These are phyloP conservation scores for Collybiopsis luxurians DNA, from an alignment of 768 basidiomycete genomes.

Conservation along the genomic window DNA sequence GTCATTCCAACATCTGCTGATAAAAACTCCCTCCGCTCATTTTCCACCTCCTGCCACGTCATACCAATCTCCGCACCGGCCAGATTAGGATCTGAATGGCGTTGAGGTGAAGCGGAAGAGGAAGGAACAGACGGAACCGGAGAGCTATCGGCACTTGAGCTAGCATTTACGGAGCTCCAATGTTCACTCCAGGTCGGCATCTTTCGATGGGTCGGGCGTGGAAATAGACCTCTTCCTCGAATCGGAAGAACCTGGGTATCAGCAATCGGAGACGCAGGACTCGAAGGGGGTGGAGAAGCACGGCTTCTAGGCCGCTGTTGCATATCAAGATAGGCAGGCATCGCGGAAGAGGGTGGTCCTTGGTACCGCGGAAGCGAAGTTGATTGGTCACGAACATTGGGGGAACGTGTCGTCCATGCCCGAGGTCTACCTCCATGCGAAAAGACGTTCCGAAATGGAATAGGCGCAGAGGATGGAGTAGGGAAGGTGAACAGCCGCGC, in stretches of 20 bases:
- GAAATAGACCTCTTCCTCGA: background rate
- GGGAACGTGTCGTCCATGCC: no score
- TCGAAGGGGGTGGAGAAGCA: background rate
- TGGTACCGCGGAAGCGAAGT: background rate
- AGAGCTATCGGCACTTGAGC: background rate
- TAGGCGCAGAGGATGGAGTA: background rate
- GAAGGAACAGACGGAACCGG: background rate
- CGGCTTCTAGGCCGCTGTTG: background rate
- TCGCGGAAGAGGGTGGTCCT: background rate
- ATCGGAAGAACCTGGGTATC: background rate
- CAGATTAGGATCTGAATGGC: background rate
- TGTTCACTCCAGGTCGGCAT: conserved; percentile 1
- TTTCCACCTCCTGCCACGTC: conserved; percentile 6
- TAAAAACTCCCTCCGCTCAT: background rate
- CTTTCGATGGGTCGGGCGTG: background rate
- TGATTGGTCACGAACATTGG: background rate
- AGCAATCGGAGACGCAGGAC: background rate
- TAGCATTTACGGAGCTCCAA: background rate
- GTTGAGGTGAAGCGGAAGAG: background rate
- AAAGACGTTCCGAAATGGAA: background rate
- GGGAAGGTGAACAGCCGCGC: background rate
- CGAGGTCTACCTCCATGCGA: no score
- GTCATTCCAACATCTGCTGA: background rate
- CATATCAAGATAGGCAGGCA: background rate
- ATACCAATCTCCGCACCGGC: background rate